Evolutionary conservation across 2,329 filamentous ascomycete species (phyloP), one percentile per base, ranked within the genome.

Genomic region (Botrytis aclada): DNA sequence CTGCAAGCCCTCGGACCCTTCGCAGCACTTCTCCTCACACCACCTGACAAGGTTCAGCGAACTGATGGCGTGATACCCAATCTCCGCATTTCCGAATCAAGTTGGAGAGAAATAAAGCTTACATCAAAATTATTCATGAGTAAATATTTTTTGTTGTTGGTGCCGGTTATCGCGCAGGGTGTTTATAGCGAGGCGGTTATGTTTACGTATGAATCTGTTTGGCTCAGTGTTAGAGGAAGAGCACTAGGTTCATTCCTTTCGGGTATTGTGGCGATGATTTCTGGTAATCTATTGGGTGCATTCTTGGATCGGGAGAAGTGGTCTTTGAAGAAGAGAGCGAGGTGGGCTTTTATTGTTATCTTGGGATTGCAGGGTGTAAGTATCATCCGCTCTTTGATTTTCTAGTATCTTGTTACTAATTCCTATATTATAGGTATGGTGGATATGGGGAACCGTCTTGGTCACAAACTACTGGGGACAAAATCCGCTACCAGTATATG

Each of bases 161-260:
- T 93, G 4, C 85, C 90, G 0, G 88, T 92, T 75, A 93, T 94
- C 56, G 89, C 89, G 1, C 90, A 93, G 76, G 89, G 89, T 0
- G 91, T 92, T 0, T 94, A 91, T 78, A 83, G 89, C 0, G 91
- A 94, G 79, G 89, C 92, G 0, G 90, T 93, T 0, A 92, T 90
- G 81, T 93, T 90, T 80, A 93, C 91, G 0, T 94, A 90, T 73
- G 83, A 90, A 12, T 84, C 85, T 14, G 75, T 91, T 22, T 94
- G 90, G 89, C 93, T 94, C 78, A 87, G 86, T 2, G 92, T 94
- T 2, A 86, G 92, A 1, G 84, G 90, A 1, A 85, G 92, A 63
- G 90, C 92, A 0, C 83, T 94, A 1, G 92, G 90, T 0, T 93
- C 91, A 0, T 92, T 94, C 77, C 78, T 94, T 4, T 90, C 89